These are phyloP conservation scores for Pleurotus salmoneostramineus DNA, from an alignment of 768 basidiomycete species.

Conservation along the genomic window DNA sequence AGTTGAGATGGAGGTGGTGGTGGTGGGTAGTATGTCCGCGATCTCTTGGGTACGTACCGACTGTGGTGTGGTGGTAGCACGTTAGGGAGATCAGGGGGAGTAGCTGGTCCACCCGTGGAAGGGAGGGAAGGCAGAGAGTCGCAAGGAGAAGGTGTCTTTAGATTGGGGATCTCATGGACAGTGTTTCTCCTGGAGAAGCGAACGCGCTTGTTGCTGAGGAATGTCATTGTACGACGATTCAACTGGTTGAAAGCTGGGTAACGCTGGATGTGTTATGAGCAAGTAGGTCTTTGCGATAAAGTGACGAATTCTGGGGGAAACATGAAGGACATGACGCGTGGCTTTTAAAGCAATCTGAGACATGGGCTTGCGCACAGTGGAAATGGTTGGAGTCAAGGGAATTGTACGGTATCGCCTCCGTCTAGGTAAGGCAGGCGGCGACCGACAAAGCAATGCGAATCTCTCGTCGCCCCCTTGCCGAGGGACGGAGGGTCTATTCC, in stretches of 20 bases:
- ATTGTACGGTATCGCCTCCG: background rate
- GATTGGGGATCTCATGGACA: background rate
- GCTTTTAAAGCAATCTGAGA: background rate
- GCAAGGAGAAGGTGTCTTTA: background rate
- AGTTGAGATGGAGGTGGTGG: background rate
- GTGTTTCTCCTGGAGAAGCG: background rate
- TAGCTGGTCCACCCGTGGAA: background rate
- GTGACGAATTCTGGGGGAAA: background rate
- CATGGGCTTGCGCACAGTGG: background rate
- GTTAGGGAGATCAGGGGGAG: background rate
- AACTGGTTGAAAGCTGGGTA: background rate
- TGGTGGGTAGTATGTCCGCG: background rate
- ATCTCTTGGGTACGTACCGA: background rate
- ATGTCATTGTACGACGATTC: background rate
- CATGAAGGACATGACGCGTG: background rate
- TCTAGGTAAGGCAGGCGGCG: background rate
- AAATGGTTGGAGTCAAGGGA: background rate
- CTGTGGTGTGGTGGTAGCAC: background rate
- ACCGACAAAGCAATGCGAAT: slow-evolving; percentile 1
- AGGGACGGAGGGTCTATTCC: background rate
- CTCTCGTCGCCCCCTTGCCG: background rate
- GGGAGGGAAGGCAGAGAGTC: background rate
- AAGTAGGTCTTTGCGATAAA: background rate
- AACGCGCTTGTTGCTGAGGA: background rate
- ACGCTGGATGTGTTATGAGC: background rate